phyloP scores from a whole-genome alignment of 306 rosid species.

The Ormosia emarginata region DNA sequence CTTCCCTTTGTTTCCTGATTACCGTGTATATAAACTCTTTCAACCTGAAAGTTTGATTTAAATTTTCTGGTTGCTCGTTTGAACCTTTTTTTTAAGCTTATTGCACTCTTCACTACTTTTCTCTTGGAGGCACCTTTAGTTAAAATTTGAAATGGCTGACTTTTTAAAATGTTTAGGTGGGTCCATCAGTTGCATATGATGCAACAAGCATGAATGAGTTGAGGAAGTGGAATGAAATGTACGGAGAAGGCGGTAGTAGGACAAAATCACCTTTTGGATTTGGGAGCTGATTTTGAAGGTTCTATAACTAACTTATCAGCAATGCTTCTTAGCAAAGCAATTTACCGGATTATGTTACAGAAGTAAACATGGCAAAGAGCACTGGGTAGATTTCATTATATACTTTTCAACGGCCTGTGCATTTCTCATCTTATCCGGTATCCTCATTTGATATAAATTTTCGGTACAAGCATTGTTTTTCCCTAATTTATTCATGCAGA shows the following conservation, averaged over 20 bases:
- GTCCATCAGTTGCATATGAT: slow-evolving; percentile 90
- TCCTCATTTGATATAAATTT: neutral
- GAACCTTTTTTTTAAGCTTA: neutral
- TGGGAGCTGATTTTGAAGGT: slow-evolving; percentile 34
- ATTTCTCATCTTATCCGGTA: neutral
- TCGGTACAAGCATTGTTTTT: neutral
- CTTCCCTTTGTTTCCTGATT: neutral
- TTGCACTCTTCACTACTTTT: neutral
- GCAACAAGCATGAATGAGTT: slow-evolving; percentile 92
- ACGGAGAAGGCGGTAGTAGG: slow-evolving; percentile 96
- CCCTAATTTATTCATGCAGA: neutral
- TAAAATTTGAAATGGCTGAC: neutral
- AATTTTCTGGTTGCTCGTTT: neutral
- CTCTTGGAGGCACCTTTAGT: neutral
- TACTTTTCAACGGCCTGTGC: neutral
- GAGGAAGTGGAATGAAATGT: slow-evolving; percentile 97
- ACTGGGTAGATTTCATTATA: neutral
- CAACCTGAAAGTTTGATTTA: neutral
- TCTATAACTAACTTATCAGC: slow-evolving; percentile 10
- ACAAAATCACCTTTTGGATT: slow-evolving; percentile 90
- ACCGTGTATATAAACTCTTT: neutral
- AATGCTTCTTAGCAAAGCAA: neutral
- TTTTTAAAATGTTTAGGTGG: slow-evolving; percentile 54
- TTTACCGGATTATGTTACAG: neutral
- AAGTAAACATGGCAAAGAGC: slow-evolving; percentile 11